Conservation (phyloP, 2,329 filamentous ascomycete genomes). For the Colletotrichum sp. region DNA sequence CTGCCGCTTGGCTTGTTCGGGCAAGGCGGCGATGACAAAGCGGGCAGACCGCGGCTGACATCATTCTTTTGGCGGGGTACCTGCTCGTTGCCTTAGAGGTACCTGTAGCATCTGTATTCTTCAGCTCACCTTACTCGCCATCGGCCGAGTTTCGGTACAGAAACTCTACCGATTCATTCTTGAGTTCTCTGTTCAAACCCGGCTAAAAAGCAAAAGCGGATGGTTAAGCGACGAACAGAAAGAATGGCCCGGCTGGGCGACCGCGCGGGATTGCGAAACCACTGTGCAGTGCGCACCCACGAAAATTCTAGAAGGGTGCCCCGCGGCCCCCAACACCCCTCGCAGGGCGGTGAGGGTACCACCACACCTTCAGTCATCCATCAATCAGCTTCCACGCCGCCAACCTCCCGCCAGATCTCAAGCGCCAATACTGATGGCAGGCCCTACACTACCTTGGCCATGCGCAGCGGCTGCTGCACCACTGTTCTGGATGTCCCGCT, state of each 20-base stretch:
- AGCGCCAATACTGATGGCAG: background rate
- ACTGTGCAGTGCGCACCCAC: background rate
- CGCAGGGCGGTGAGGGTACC: background rate
- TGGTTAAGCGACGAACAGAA: background rate
- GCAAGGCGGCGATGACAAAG: background rate
- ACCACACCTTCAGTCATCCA: background rate
- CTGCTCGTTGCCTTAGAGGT: background rate
- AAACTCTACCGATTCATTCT: background rate
- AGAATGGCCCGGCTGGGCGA: background rate
- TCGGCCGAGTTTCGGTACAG: background rate
- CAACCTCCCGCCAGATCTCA: background rate
- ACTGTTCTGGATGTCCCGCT: background rate
- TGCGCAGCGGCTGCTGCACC: background rate
- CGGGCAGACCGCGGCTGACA: background rate
- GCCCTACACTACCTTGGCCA: background rate
- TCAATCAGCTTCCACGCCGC: background rate
- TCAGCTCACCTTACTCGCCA: background rate
- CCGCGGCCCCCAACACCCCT: background rate
- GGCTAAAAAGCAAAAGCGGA: background rate
- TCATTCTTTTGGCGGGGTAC: constrained; percentile 4
- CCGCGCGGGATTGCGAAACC: background rate
- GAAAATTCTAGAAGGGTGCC: constrained; percentile 14
- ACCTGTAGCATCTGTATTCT: background rate
- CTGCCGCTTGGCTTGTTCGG: background rate
- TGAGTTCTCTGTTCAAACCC: background rate